phyloP scores from a whole-genome alignment of 2,329 filamentous ascomycete species.

The Geosmithia flava region DNA sequence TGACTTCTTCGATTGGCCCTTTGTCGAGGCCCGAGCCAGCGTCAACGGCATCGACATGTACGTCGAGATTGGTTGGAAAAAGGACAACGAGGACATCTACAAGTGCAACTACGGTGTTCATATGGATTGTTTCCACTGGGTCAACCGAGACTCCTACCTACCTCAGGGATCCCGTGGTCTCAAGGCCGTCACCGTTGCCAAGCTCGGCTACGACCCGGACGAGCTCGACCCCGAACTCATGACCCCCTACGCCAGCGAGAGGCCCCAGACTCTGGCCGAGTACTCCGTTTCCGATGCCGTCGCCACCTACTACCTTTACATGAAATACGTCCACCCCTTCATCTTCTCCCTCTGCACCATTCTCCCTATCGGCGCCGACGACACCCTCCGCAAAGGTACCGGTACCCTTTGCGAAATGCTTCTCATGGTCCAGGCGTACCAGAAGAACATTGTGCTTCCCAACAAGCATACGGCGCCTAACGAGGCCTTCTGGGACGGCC shows the following conservation, averaged over 20 bases:
- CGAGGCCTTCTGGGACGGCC: constrained; percentile 93
- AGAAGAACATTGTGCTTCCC: constrained; percentile 81
- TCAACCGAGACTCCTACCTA: constrained; percentile 95
- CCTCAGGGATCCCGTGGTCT: constrained; percentile 94
- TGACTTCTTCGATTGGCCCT: constrained; percentile 99
- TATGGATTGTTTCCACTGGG: constrained; percentile 99
- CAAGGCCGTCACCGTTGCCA: constrained; percentile 95
- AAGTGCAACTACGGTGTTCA: constrained; percentile 93
- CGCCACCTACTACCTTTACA: constrained; percentile 97
- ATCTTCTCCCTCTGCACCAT: constrained; percentile 98
- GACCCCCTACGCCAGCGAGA: constrained; percentile 82
- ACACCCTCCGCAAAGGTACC: constrained; percentile 87
- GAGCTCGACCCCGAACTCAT: constrained; percentile 96
- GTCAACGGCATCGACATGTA: constrained; percentile 99
- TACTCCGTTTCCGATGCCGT: constrained; percentile 99
- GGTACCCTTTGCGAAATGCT: constrained; percentile 99
- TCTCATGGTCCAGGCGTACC: constrained; percentile 95
- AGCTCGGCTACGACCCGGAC: constrained; percentile 95
- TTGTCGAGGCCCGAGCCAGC: constrained; percentile 86
- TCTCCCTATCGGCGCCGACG: constrained; percentile 82
- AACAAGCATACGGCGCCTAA: constrained; percentile 91
- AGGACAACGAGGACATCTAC: constrained; percentile 91
- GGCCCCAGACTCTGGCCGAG: constrained; percentile 87
- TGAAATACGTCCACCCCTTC: constrained; percentile 99
- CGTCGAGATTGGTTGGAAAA: constrained; percentile 91